phyloP scores from a whole-genome alignment of 805 yeast species.

The Wickerhamiella occidentalis region DNA sequence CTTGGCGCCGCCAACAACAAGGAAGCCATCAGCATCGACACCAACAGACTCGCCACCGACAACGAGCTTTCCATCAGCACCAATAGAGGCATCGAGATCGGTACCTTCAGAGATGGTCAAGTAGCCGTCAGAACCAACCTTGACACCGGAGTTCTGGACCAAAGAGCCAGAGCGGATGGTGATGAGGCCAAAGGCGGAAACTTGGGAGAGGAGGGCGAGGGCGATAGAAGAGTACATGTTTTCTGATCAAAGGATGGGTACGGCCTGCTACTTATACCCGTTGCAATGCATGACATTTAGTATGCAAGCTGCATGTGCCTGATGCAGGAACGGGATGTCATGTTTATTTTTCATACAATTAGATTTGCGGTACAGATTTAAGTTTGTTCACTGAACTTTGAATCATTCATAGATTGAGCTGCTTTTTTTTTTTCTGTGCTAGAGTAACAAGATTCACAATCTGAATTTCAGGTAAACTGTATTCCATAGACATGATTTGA shows the following conservation, averaged over 20 bases:
- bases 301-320: background rate
- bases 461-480: no score
- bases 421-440: no score
- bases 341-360: no score
- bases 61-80: background rate
- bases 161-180: constrained; percentile 2
- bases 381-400: no score
- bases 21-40: background rate
- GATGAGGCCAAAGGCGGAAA: constrained; percentile 2
- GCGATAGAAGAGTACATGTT: constrained; percentile 6
- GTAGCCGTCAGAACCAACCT: background rate
- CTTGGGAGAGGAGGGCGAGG: constrained; percentile 3
- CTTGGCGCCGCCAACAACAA: background rate
- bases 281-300: background rate
- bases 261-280: background rate
- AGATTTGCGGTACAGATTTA: no score
- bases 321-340: no score
- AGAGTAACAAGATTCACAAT: no score
- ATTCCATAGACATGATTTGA: no score
- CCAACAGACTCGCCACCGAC: background rate
- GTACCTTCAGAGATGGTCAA: background rate
- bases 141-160: background rate
- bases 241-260: background rate
- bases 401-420: no score
- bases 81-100: background rate